phyloP scores from a whole-genome alignment of 192 early-diverging fungal genomes.

The Linnemannia schmuckeri region DNA sequence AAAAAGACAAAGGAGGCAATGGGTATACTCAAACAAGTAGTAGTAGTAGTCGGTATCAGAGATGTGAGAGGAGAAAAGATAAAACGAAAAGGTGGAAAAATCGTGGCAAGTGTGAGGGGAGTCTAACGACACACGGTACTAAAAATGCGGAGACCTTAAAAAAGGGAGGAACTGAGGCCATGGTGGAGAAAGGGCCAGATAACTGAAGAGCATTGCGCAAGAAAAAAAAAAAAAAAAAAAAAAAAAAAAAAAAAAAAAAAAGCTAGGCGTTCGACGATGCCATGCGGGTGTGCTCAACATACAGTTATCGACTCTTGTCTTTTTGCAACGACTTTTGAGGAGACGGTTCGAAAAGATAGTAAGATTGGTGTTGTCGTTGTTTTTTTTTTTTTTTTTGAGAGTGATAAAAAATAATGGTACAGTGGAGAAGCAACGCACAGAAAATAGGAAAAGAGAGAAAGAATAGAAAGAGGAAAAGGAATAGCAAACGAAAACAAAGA shows the following conservation, averaged over 20 bases:
- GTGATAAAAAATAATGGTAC: slow-evolving; percentile 4
- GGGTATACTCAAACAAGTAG: neutral
- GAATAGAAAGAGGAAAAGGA: neutral
- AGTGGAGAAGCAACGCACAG: neutral
- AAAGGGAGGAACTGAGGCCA: neutral
- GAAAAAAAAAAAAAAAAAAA: no score
- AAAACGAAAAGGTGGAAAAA: neutral
- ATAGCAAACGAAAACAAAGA: neutral
- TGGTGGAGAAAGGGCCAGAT: slow-evolving; percentile 1
- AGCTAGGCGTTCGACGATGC: neutral
- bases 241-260: neutral
- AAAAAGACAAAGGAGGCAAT: neutral
- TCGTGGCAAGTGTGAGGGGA: slow-evolving; percentile 3
- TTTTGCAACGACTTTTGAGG: slow-evolving; percentile 2
- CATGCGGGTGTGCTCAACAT: neutral
- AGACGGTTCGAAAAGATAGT: neutral
- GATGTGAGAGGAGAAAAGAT: neutral
- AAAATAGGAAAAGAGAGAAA: neutral
- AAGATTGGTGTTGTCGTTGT: neutral
- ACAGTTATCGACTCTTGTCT: neutral
- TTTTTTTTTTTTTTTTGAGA: neutral
- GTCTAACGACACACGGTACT: neutral
- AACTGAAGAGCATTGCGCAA: neutral
- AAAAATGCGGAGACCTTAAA: neutral
- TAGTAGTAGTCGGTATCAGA: neutral